These are phyloP conservation scores for Myxozyma geophila DNA, from an alignment of 805 yeast genomes.

Conservation along the genomic window DNA sequence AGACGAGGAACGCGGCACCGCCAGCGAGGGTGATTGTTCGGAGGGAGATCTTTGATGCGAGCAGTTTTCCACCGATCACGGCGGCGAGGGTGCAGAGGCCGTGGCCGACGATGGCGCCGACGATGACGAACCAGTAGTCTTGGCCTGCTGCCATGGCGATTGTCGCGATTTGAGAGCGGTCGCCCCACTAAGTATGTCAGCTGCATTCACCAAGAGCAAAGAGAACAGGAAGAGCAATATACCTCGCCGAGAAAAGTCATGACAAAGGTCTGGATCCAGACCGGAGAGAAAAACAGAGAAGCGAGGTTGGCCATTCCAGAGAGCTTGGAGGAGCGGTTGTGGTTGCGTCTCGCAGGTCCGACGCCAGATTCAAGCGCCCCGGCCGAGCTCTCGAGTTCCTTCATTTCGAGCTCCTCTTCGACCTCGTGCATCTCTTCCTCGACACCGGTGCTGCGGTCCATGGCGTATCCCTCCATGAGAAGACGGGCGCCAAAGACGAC, in stretches of 20 bases:
- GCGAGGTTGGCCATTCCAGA: conserved; percentile 60
- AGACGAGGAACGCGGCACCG: conserved; percentile 80
- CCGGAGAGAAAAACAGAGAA: conserved; percentile 73
- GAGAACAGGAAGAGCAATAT: background rate
- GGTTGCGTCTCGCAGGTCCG: background rate
- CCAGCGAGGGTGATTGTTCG: conserved; percentile 92
- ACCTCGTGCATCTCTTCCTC: conserved; percentile 97
- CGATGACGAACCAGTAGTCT: conserved; percentile 83
- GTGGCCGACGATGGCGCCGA: conserved; percentile 92
- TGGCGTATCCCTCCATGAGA: conserved; percentile 76
- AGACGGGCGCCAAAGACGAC: conserved; percentile 75
- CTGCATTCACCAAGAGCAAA: background rate
- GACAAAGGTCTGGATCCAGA: conserved; percentile 90
- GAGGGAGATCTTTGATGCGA: conserved; percentile 89
- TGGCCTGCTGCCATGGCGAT: conserved; percentile 98
- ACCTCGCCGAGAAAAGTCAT: conserved; percentile 94
- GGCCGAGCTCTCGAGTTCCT: conserved; percentile 56
- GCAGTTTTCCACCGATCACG: conserved; percentile 87
- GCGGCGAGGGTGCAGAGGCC: conserved; percentile 85
- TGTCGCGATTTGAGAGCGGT: conserved; percentile 95
- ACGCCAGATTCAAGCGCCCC: conserved; percentile 65
- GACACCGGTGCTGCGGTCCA: conserved; percentile 80
- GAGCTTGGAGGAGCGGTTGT: conserved; percentile 10
- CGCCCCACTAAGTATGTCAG: conserved; percentile 70
- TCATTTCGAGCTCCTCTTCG: conserved; percentile 83